Evolutionary conservation across 176 grass and related monocot genomes (phyloP).

Genomic region (Stipa capillata): DNA sequence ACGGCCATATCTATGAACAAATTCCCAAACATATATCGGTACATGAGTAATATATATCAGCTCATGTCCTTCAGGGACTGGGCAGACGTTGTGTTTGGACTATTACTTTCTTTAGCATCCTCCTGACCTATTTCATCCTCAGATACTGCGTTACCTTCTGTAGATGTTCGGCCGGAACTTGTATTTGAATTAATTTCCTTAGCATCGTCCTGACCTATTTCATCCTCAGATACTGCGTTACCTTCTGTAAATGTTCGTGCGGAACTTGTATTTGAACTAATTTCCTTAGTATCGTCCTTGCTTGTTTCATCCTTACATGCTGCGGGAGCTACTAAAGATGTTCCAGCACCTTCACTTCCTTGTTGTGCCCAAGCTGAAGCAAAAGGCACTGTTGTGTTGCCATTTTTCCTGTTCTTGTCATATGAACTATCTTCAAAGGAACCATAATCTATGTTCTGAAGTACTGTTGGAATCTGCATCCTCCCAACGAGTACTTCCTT

Average conservation of each 20-base stretch:
- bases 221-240: neutral
- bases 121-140: neutral
- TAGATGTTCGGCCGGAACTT: neutral
- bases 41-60: neutral
- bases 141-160: constrained; percentile 1
- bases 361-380: neutral
- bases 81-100: neutral
- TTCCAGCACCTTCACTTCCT: constrained; percentile 20
- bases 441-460: constrained; percentile 67
- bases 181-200: constrained; percentile 15
- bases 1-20: neutral
- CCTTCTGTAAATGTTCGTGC: neutral
- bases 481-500: constrained; percentile 26
- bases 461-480: constrained; percentile 44
- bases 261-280: constrained; percentile 7
- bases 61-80: neutral
- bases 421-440: constrained; percentile 34
- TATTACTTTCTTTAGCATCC: neutral
- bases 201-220: neutral
- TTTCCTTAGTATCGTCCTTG: neutral
- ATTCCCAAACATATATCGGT: neutral
- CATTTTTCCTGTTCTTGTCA: neutral
- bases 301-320: constrained; percentile 21
- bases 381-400: neutral
- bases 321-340: constrained; percentile 11